These are phyloP conservation scores for Fusarium sp. DNA, from an alignment of 2,329 filamentous ascomycete genomes.

Conservation along the genomic window DNA sequence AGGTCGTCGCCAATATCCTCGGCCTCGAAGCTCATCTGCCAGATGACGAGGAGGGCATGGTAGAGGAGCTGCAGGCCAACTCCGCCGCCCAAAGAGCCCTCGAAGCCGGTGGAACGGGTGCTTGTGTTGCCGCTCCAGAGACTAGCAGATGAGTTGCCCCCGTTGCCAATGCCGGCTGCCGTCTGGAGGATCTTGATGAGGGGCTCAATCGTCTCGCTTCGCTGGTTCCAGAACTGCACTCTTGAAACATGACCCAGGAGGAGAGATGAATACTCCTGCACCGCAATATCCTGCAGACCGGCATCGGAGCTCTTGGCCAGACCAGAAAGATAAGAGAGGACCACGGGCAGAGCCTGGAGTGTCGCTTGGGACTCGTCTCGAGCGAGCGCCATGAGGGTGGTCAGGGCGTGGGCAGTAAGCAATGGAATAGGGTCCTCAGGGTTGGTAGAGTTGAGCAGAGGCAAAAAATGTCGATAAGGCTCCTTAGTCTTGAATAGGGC, in stretches of 20 bases:
- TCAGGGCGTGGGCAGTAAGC: conserved; percentile 86
- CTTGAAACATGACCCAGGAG: conserved; percentile 77
- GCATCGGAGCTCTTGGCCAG: conserved; percentile 86
- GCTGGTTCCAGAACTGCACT: conserved; percentile 88
- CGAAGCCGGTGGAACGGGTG: conserved; percentile 66
- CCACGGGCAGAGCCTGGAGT: conserved; percentile 77
- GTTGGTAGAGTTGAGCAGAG: conserved; percentile 80
- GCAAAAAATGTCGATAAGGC: conserved; percentile 84
- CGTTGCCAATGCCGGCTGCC: conserved; percentile 74
- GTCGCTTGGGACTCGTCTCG: conserved; percentile 70
- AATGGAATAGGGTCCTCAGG: conserved; percentile 83
- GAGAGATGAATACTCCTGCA: conserved; percentile 87
- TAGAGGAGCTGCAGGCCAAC: conserved; percentile 94
- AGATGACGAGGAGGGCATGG: conserved; percentile 89
- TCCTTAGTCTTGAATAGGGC: conserved; percentile 77
- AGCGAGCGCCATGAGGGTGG: conserved; percentile 75
- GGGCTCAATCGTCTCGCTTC: conserved; percentile 82
- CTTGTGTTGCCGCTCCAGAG: conserved; percentile 66
- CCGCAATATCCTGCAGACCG: conserved; percentile 92
- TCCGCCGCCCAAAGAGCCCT: conserved; percentile 73
- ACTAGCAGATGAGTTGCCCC: conserved; percentile 66
- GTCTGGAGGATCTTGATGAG: conserved; percentile 82
- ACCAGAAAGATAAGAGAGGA: conserved; percentile 85
- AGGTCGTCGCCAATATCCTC: conserved; percentile 75
- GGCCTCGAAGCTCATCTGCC: conserved; percentile 96